Conservation (phyloP, 352 stramenopile genomes). For the Phytophthora multivora region DNA sequence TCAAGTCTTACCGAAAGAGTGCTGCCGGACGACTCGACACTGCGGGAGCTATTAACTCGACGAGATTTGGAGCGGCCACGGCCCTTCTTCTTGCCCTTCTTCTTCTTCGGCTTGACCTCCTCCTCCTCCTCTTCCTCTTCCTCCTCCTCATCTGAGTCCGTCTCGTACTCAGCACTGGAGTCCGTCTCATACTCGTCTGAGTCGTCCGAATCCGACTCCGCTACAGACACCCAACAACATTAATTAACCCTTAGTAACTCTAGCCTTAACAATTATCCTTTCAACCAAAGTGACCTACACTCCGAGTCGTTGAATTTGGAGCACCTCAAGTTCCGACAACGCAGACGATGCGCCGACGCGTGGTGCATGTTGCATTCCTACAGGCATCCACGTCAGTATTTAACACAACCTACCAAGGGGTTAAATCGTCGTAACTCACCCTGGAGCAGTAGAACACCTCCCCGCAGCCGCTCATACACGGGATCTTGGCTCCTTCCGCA, state of each 20-base stretch:
- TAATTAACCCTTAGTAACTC: not conserved
- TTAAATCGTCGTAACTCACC: constrained; percentile 31
- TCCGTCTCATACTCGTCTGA: constrained; percentile 79
- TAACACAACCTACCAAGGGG: too few species aligned
- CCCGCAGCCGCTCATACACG: constrained; percentile 85
- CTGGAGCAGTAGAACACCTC: constrained; percentile 90
- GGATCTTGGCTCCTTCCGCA: constrained; percentile 79
- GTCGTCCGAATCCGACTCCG: constrained; percentile 78
- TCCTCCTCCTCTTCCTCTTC: constrained; percentile 75
- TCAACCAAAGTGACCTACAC: constrained; percentile 48
- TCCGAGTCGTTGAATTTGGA: constrained; percentile 91
- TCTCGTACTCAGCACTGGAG: constrained; percentile 59
- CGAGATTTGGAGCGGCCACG: constrained; percentile 37
- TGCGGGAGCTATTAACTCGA: constrained; percentile 53
- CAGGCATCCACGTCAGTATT: not conserved
- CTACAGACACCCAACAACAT: constrained; percentile 27
- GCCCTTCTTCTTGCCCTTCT: constrained; percentile 58
- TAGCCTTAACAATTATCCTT: not conserved
- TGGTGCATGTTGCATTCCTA: constrained; percentile 90
- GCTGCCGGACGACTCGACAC: constrained; percentile 41
- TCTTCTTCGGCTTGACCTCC: constrained; percentile 74
- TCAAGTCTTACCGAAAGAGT: constrained; percentile 32
- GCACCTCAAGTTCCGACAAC: constrained; percentile 84
- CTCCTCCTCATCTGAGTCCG: constrained; percentile 56
- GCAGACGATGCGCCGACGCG: constrained; percentile 85